Conservation (phyloP, 306 rosid species). For the Cucumis cinereus region DNA sequence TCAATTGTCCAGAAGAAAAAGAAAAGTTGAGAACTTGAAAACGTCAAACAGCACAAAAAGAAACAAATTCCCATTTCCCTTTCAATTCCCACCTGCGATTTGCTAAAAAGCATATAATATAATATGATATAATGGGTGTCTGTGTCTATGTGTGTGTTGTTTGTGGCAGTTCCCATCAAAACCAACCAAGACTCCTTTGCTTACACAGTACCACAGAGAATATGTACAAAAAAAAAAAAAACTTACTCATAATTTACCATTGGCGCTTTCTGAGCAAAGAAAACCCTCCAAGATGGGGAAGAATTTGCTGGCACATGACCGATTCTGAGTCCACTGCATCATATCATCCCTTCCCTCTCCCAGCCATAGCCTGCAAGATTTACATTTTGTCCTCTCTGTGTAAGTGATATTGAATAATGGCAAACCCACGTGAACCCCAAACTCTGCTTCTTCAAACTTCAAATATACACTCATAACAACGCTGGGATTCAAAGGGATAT, state of each 20-base stretch:
- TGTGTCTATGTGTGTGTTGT: not conserved
- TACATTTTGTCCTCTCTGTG: conserved; percentile 2
- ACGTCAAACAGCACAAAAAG: conserved; percentile 2
- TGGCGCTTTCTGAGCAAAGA: conserved; percentile 4
- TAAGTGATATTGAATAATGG: not conserved
- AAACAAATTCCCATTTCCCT: conserved; percentile 7
- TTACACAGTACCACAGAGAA: not conserved
- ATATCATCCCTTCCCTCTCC: not conserved
- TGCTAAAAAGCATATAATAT: not conserved
- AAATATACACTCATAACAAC: not conserved
- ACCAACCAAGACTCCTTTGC: not conserved
- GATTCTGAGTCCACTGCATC: not conserved
- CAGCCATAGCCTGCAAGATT: conserved; percentile 2
- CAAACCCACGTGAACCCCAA: conserved; percentile 7
- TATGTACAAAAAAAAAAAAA: not conserved
- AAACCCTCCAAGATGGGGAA: conserved; percentile 1
- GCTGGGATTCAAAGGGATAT: not conserved
- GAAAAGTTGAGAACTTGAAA: not conserved
- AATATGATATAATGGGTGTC: not conserved
- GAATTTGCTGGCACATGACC: conserved; percentile 6
- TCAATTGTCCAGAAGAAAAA: not conserved
- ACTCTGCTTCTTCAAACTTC: not conserved
- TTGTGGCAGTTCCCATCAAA: conserved; percentile 2
- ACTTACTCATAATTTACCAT: not conserved
- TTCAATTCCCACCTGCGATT: not conserved